Evolutionary conservation across 2,329 filamentous ascomycete genomes (phyloP).

Genomic region (Myriosclerotinia scirpicola): DNA sequence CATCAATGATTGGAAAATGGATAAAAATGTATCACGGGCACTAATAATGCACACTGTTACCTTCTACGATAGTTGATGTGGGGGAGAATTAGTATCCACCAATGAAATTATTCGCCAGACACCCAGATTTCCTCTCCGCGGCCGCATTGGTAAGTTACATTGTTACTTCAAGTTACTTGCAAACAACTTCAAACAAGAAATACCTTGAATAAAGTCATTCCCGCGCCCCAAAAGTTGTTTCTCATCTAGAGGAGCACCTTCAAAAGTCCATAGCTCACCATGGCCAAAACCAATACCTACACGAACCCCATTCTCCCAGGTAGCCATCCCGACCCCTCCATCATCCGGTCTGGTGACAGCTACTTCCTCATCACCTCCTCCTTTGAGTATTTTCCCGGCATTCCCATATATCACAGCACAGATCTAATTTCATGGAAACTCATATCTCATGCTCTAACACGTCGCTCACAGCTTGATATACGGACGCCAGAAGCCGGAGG

Average conservation of each 20-base stretch:
- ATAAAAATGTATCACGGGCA: not conserved
- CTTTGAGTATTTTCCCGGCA: conserved; percentile 16
- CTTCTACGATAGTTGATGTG: not conserved
- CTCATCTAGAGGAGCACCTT: not conserved
- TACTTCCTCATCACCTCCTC: conserved; percentile 21
- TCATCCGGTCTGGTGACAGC: conserved; percentile 9
- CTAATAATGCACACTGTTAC: conserved; percentile 4
- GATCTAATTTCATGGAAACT: conserved; percentile 53
- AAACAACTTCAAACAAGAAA: not conserved
- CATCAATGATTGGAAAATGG: not conserved
- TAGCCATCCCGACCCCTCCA: conserved; percentile 45
- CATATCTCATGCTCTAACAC: conserved; percentile 44
- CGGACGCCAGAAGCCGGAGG: conserved; percentile 40
- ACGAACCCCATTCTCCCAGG: conserved; percentile 47
- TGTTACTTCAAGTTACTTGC: not conserved
- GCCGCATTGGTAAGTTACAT: not conserved
- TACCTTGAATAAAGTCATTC: not conserved
- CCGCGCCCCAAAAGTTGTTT: not conserved
- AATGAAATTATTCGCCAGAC: not conserved
- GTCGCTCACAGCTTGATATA: conserved; percentile 45
- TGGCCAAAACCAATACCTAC: conserved; percentile 39
- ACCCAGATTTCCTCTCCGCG: not conserved
- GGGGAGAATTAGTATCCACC: conserved; percentile 16
- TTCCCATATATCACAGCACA: conserved; percentile 32
- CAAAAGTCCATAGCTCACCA: not conserved